Conservation (phyloP, 176 grass and related monocot genomes). For the Tuctoria greenei region DNA sequence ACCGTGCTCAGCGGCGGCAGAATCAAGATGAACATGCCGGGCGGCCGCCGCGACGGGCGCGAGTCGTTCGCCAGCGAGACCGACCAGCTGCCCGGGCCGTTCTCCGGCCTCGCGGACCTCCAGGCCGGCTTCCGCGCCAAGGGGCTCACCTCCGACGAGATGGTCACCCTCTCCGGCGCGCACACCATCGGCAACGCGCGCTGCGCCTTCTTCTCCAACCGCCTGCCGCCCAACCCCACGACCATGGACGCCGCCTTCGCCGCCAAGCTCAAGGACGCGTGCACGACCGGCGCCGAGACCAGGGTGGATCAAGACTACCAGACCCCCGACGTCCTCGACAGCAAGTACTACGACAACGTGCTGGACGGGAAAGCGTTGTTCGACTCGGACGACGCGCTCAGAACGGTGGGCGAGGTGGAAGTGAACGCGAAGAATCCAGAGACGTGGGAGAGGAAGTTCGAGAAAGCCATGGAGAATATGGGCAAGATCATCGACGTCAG, state of each 20-base stretch:
- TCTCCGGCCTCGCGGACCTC: background rate
- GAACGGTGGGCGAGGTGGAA: background rate
- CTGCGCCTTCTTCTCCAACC: conserved; percentile 42
- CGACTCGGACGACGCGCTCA: conserved; percentile 39
- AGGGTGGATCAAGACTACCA: conserved; percentile 23
- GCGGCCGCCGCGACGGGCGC: conserved; percentile 44
- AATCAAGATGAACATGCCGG: conserved; percentile 27
- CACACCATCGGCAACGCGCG: background rate
- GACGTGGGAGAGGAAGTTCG: conserved; percentile 38
- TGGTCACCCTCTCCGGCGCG: conserved; percentile 13
- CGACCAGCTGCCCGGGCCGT: conserved; percentile 25
- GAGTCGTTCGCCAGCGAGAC: conserved; percentile 32
- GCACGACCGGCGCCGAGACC: background rate
- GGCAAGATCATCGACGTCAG: background rate
- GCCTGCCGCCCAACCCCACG: conserved; percentile 1
- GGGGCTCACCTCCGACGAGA: conserved; percentile 30
- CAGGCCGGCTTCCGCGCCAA: conserved; percentile 25
- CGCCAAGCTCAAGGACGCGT: background rate
- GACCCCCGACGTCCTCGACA: conserved; percentile 32
- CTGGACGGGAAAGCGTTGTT: conserved; percentile 19
- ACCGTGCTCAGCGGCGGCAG: conserved; percentile 6
- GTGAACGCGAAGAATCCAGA: rapidly evolving
- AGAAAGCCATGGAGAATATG: conserved; percentile 43
- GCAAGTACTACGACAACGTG: conserved; percentile 53
- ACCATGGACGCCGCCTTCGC: conserved; percentile 18